Evolutionary conservation across 1,284 basidiomycete species (phyloP).

Genomic region (Rhodotorula sp.): DNA sequence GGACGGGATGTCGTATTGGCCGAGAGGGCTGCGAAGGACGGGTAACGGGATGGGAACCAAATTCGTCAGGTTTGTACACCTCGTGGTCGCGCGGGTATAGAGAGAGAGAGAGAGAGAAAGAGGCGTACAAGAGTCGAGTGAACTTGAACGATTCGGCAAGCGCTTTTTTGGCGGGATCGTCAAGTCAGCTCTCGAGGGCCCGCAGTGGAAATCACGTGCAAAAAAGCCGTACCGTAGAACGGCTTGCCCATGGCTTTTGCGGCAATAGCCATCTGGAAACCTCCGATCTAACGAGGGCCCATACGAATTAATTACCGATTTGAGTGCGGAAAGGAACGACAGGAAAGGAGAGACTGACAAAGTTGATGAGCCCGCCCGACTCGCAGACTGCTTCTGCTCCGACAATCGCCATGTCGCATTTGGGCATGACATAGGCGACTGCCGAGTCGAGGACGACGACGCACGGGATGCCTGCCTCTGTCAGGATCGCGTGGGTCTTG

Average conservation of each 20-base stretch:
- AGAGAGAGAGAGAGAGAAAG: too few species aligned
- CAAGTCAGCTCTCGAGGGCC: too few species aligned
- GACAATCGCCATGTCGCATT: slow-evolving; percentile 83
- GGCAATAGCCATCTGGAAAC: slow-evolving; percentile 94
- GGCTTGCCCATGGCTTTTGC: slow-evolving; percentile 93
- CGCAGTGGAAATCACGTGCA: neutral
- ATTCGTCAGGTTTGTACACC: too few species aligned
- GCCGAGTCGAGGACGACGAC: slow-evolving; percentile 94
- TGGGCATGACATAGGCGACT: slow-evolving; percentile 94
- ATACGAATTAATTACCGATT: too few species aligned
- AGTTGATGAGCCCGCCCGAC: slow-evolving; percentile 71
- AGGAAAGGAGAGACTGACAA: slow-evolving; percentile 45
- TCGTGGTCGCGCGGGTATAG: too few species aligned
- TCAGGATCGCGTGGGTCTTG: slow-evolving; percentile 80
- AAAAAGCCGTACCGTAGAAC: slow-evolving; percentile 70
- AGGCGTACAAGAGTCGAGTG: slow-evolving; percentile 66
- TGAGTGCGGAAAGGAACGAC: too few species aligned
- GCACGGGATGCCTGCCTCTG: slow-evolving; percentile 84
- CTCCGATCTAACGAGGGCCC: slow-evolving; percentile 57
- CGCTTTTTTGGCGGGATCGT: slow-evolving; percentile 26
- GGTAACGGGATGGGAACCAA: neutral
- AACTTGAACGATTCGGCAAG: slow-evolving; percentile 72
- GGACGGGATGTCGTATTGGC: slow-evolving; percentile 86
- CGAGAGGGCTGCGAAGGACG: slow-evolving; percentile 61
- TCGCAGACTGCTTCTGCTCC: slow-evolving; percentile 84